Conservation (phyloP, 1,284 basidiomycete species). For the Rhodotorula mucilaginosa region DNA sequence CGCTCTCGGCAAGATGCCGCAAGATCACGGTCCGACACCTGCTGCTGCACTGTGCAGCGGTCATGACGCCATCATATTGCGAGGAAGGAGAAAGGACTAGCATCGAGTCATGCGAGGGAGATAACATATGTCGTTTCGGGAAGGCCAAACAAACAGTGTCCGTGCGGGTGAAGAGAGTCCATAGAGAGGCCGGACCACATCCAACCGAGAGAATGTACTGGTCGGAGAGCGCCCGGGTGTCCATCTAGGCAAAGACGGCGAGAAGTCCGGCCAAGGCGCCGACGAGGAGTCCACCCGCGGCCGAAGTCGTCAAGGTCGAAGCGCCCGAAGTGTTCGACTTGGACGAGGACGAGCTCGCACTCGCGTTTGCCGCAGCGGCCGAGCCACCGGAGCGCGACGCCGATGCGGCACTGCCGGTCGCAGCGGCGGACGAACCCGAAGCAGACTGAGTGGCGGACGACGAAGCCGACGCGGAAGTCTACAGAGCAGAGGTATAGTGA, state of each 20-base stretch:
- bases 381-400: background rate
- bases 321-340: slow-evolving; percentile 1
- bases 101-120: too few relatives aligned
- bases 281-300: background rate
- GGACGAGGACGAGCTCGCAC: slow-evolving; percentile 24
- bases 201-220: too few relatives aligned
- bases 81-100: too few relatives aligned
- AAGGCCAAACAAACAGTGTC: too few relatives aligned
- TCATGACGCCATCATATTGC: too few relatives aligned
- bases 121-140: too few relatives aligned
- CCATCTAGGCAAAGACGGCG: background rate
- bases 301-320: slow-evolving; percentile 1
- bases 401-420: slow-evolving; percentile 6
- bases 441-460: background rate
- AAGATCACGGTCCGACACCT: too few relatives aligned
- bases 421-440: slow-evolving; percentile 26
- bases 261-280: background rate
- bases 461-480: background rate
- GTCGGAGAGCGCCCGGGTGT: too few relatives aligned
- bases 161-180: too few relatives aligned
- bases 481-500: background rate
- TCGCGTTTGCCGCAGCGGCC: slow-evolving; percentile 29
- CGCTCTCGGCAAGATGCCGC: too few relatives aligned
- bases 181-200: too few relatives aligned
- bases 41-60: too few relatives aligned